Conservation (phyloP, 2,329 filamentous ascomycete genomes). For the Alternaria solani region DNA sequence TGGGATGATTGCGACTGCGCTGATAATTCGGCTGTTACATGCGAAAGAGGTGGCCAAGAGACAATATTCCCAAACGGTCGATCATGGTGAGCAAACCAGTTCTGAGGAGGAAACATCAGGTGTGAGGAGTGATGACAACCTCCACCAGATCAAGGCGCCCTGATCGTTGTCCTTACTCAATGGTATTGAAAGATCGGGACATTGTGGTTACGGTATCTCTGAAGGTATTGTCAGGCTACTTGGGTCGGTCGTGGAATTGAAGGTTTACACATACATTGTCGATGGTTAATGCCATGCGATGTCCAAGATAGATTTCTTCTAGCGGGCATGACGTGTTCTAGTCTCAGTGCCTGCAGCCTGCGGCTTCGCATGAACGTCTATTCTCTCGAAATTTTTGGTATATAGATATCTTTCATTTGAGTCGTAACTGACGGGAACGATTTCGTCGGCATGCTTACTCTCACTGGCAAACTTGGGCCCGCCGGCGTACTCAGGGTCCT, state of each 20-base stretch:
- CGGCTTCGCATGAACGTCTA: background rate
- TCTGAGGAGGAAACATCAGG: background rate
- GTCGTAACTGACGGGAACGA: background rate
- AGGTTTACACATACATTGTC: no score
- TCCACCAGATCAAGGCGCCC: background rate
- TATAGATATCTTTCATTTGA: background rate
- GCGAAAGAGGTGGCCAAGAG: constrained; percentile 47
- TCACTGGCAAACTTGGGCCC: background rate
- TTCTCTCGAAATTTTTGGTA: background rate
- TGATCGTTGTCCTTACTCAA: background rate
- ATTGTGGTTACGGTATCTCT: no score
- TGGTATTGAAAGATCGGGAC: background rate
- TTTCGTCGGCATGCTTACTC: background rate
- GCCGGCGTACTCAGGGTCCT: background rate
- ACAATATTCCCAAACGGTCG: background rate
- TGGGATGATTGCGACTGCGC: constrained; percentile 59
- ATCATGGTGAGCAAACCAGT: background rate
- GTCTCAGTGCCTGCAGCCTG: background rate
- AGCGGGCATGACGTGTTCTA: background rate
- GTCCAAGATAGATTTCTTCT: fast-evolving
- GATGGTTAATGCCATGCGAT: no score
- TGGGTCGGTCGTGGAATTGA: no score
- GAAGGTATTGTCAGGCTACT: no score
- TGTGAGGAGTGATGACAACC: background rate
- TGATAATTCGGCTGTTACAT: constrained; percentile 57